Conservation (phyloP, 2,329 filamentous ascomycete genomes). For the Calonectria pseudoreteaudii region DNA sequence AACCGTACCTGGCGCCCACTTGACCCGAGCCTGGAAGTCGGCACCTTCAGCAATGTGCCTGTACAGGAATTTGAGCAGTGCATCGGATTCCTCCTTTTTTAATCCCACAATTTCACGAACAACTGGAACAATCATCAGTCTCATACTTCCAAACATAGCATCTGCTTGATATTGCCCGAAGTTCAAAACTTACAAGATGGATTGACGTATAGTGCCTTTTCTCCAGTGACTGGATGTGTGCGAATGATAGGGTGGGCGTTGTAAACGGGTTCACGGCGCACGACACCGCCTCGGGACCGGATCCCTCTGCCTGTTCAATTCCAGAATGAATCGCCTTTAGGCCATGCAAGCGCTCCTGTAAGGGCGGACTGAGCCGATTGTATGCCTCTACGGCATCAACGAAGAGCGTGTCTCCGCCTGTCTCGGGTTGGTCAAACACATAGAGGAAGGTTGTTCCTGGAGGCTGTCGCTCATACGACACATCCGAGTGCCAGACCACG, state of each 20-base stretch:
- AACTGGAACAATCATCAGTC: background rate
- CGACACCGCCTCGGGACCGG: background rate
- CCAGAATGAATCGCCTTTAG: slow-evolving; percentile 18
- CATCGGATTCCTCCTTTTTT: slow-evolving; percentile 77
- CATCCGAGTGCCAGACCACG: slow-evolving; percentile 56
- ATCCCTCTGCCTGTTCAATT: slow-evolving; percentile 9
- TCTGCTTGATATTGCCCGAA: background rate
- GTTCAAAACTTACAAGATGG: slow-evolving; percentile 45
- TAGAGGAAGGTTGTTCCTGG: slow-evolving; percentile 54
- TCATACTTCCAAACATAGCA: fast-evolving
- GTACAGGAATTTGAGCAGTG: slow-evolving; percentile 74
- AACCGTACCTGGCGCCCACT: slow-evolving; percentile 71
- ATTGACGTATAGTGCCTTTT: slow-evolving; percentile 77
- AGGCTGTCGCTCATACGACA: slow-evolving; percentile 56
- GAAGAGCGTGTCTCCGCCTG: slow-evolving; percentile 23
- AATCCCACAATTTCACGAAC: slow-evolving; percentile 65
- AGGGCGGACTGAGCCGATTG: slow-evolving; percentile 1
- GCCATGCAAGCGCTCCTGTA: slow-evolving; percentile 13
- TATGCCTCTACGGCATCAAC: slow-evolving; percentile 14
- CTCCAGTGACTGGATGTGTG: slow-evolving; percentile 65
- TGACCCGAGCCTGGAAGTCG: slow-evolving; percentile 73
- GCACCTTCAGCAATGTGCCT: slow-evolving; percentile 73
- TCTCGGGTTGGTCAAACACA: background rate
- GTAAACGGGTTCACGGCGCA: slow-evolving; percentile 16
- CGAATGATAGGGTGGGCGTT: slow-evolving; percentile 65